Conservation (phyloP, 192 early-diverging fungal genomes). For the Coemansia sp. region DNA sequence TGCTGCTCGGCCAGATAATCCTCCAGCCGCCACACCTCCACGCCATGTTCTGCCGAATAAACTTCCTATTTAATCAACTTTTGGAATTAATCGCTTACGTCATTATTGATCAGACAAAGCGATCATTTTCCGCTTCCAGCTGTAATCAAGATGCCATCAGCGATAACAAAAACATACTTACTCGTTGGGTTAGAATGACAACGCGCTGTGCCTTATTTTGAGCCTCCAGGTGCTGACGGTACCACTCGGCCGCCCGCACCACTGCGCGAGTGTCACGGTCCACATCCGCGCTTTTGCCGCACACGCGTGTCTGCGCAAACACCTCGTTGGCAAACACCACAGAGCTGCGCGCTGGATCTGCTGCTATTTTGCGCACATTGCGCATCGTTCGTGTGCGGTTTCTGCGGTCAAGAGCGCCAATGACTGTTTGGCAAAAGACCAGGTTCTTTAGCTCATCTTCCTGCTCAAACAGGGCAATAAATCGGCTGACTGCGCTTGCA, state of each 20-base stretch:
- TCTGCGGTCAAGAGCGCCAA: slow-evolving; percentile 60
- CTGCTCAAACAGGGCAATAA: slow-evolving; percentile 69
- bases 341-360: slow-evolving; percentile 57
- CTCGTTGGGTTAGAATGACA: slow-evolving; percentile 20
- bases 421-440: slow-evolving; percentile 66
- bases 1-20: slow-evolving; percentile 47
- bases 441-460: slow-evolving; percentile 60
- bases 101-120: neutral
- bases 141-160: slow-evolving; percentile 15
- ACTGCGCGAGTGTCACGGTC: slow-evolving; percentile 61
- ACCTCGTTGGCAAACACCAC: slow-evolving; percentile 72
- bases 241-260: slow-evolving; percentile 59
- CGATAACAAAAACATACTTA: slow-evolving; percentile 18
- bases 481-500: slow-evolving; percentile 54
- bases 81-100: neutral
- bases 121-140: too few species aligned
- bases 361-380: slow-evolving; percentile 60
- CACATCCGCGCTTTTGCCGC: slow-evolving; percentile 13
- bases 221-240: slow-evolving; percentile 53
- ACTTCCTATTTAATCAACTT: neutral
- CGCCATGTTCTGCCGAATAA: slow-evolving; percentile 9
- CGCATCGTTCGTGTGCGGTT: slow-evolving; percentile 63
- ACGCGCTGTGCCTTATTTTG: slow-evolving; percentile 16
- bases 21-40: slow-evolving; percentile 27
- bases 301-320: slow-evolving; percentile 51